Evolutionary conservation across 1,284 basidiomycete species (phyloP).

Genomic region (Tetrapyrgos nigripes): DNA sequence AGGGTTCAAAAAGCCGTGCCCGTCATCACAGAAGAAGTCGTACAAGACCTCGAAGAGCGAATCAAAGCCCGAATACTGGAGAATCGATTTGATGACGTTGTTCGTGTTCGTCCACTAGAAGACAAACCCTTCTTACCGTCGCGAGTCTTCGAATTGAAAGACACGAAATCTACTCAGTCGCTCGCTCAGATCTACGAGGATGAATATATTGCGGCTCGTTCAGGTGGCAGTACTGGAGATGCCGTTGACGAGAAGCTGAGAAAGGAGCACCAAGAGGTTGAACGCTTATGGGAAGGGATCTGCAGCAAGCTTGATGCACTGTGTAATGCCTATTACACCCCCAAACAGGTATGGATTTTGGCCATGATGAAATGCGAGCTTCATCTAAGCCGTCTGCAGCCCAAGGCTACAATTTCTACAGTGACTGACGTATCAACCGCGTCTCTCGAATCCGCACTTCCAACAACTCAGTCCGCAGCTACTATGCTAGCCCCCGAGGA

Average conservation of each 20-base stretch:
- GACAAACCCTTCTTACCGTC: slow-evolving; percentile 93
- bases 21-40: slow-evolving; percentile 89
- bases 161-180: slow-evolving; percentile 86
- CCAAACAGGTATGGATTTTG: slow-evolving; percentile 77
- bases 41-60: slow-evolving; percentile 85
- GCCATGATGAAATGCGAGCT: slow-evolving; percentile 9
- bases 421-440: slow-evolving; percentile 86
- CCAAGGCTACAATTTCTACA: slow-evolving; percentile 89
- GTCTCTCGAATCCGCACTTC: slow-evolving; percentile 91
- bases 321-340: slow-evolving; percentile 94
- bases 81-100: slow-evolving; percentile 90
- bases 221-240: slow-evolving; percentile 62
- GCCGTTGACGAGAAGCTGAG: slow-evolving; percentile 89
- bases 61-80: slow-evolving; percentile 94
- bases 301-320: slow-evolving; percentile 93
- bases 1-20: slow-evolving; percentile 88
- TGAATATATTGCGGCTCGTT: slow-evolving; percentile 79
- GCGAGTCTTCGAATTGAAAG: slow-evolving; percentile 88
- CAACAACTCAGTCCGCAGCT: slow-evolving; percentile 77
- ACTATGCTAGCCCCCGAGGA: slow-evolving; percentile 96
- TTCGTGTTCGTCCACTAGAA: slow-evolving; percentile 79
- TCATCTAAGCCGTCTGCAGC: slow-evolving; percentile 52
- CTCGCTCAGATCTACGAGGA: slow-evolving; percentile 97
- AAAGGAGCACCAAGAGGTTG: slow-evolving; percentile 90
- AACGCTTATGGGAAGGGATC: slow-evolving; percentile 84